Conservation (phyloP, 495 filamentous ascomycete species). For the Stereocaulon alpinum region DNA sequence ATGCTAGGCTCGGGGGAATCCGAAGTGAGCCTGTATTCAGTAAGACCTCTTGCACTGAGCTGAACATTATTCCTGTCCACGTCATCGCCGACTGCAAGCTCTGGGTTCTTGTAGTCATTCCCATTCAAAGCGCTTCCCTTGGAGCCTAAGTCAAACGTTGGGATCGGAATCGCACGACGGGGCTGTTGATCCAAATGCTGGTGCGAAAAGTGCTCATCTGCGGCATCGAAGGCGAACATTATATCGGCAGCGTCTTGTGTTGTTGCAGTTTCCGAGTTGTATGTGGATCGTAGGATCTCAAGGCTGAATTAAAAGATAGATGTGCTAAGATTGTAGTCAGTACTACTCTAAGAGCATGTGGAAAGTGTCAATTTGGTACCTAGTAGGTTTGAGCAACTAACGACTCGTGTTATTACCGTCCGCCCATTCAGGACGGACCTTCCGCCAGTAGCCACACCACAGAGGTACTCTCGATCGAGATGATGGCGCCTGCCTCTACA, state of each 20-base stretch:
- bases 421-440: constrained; percentile 51
- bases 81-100: background rate
- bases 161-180: background rate
- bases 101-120: background rate
- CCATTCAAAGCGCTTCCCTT: background rate
- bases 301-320: background rate
- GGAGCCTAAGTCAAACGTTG: background rate
- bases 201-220: constrained; percentile 10
- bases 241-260: background rate
- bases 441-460: constrained; percentile 45
- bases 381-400: background rate
- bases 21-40: background rate
- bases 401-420: constrained; percentile 37
- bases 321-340: background rate
- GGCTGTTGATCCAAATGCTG: background rate
- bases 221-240: constrained; percentile 15
- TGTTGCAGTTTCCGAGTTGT: background rate
- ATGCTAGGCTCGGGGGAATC: background rate
- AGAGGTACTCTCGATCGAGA: constrained; percentile 6
- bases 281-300: background rate
- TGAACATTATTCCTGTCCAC: background rate
- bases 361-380: background rate
- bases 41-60: background rate
- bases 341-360: background rate
- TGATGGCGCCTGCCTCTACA: background rate